phyloP scores from a whole-genome alignment of 208 protist genomes.

The Leishmania lainsoni region DNA sequence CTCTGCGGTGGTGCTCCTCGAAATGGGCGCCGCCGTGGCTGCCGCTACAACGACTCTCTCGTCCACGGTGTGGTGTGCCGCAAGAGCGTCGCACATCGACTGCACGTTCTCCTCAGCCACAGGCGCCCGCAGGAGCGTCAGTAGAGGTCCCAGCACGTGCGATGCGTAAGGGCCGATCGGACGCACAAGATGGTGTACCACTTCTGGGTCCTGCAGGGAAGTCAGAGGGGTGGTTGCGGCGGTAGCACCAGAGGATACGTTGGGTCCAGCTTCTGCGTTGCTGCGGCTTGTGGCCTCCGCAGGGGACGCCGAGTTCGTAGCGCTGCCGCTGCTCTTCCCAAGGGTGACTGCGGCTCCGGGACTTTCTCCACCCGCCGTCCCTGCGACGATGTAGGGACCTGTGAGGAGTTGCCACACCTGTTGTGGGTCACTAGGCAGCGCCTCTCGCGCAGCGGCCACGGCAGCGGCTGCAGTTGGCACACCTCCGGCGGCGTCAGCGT shows the following conservation, averaged over 20 bases:
- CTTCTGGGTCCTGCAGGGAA: conserved; percentile 35
- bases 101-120: conserved; percentile 6
- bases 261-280: not conserved
- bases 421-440: conserved; percentile 15
- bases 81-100: conserved; percentile 13
- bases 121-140: conserved; percentile 19
- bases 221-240: not conserved
- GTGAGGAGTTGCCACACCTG: conserved; percentile 24
- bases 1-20: not conserved
- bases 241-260: not conserved
- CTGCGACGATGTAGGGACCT: conserved; percentile 8
- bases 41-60: conserved; percentile 6
- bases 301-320: not conserved
- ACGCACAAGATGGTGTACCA: conserved; percentile 35
- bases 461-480: conserved; percentile 2
- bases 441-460: conserved; percentile 13
- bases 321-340: not conserved
- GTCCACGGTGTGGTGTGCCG: conserved; percentile 8
- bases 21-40: not conserved
- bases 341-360: not conserved
- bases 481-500: not conserved
- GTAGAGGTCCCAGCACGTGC: conserved; percentile 20
- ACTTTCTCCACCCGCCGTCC: not conserved
- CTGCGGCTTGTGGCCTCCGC: not conserved
- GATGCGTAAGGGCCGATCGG: conserved; percentile 28